Evolutionary conservation across 2,329 filamentous ascomycete species (phyloP).

Genomic region (Pleurostoma richardsiae): DNA sequence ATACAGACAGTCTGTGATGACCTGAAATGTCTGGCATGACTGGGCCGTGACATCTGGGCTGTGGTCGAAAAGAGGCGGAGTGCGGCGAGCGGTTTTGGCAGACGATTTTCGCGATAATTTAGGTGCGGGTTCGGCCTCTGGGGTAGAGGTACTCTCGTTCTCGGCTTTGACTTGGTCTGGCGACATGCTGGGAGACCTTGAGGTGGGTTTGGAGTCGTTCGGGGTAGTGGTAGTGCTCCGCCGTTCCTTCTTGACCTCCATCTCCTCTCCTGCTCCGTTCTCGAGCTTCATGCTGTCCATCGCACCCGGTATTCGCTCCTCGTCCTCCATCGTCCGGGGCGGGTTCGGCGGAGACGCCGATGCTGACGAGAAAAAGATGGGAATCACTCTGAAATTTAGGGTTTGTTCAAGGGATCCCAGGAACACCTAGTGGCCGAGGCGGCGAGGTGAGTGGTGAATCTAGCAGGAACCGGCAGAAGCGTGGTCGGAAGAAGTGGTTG

Average conservation of each 20-base stretch:
- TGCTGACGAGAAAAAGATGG: too few relatives aligned
- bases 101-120: slow-evolving; percentile 71
- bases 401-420: too few relatives aligned
- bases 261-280: slow-evolving; percentile 27
- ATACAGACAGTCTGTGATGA: slow-evolving; percentile 84
- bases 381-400: too few relatives aligned
- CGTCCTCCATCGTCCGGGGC: slow-evolving; percentile 17
- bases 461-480: too few relatives aligned
- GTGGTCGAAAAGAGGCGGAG: slow-evolving; percentile 65
- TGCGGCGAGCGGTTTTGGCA: slow-evolving; percentile 60
- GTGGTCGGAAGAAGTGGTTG: too few relatives aligned
- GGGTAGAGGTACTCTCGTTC: slow-evolving; percentile 41
- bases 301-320: slow-evolving; percentile 15
- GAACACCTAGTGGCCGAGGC: too few relatives aligned
- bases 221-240: slow-evolving; percentile 31
- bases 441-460: too few relatives aligned
- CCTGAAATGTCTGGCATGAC: slow-evolving; percentile 69
- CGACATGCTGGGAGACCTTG: slow-evolving; percentile 36
- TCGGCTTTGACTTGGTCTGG: slow-evolving; percentile 38
- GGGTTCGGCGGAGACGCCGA: background rate
- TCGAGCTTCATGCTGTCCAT: slow-evolving; percentile 32
- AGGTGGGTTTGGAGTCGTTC: slow-evolving; percentile 31
- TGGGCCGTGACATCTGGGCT: slow-evolving; percentile 74
- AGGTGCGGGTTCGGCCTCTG: slow-evolving; percentile 50
- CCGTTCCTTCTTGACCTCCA: slow-evolving; percentile 32